Conservation (phyloP, 129 eudicot genomes). For the Saussurea involucrata region DNA sequence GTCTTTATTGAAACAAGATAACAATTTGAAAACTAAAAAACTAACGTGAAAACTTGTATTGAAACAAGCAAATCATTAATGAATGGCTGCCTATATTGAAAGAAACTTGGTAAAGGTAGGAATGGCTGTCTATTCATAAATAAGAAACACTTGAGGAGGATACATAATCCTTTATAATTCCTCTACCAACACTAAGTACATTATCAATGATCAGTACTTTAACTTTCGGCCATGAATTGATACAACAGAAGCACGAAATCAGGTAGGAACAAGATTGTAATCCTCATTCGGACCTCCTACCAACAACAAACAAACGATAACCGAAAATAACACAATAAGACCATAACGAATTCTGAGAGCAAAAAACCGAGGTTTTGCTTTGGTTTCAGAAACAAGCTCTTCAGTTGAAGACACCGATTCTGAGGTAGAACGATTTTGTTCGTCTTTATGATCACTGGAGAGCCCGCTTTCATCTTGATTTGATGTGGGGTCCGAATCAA, state of each 20-base stretch:
- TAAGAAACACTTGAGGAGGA: not conserved
- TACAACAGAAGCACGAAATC: slow-evolving; percentile 18
- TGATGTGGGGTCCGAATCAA: slow-evolving; percentile 34
- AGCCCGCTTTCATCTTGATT: slow-evolving; percentile 36
- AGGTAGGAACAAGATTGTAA: slow-evolving; percentile 61
- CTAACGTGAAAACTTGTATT: not conserved
- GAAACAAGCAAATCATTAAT: not conserved
- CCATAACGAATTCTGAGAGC: slow-evolving; percentile 13
- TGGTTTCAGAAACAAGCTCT: slow-evolving; percentile 25
- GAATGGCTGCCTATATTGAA: not conserved
- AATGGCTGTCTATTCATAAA: not conserved
- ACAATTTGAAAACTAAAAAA: not conserved
- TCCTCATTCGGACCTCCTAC: slow-evolving; percentile 35
- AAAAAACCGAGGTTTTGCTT: slow-evolving; percentile 5
- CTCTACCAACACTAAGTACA: not conserved
- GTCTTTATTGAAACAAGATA: not conserved
- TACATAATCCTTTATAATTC: not conserved
- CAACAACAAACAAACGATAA: slow-evolving; percentile 34
- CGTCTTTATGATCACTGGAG: slow-evolving; percentile 15
- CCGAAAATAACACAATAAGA: slow-evolving; percentile 38
- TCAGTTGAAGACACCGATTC: slow-evolving; percentile 72
- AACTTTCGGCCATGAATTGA: not conserved
- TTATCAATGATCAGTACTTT: not conserved
- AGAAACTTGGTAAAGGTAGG: not conserved
- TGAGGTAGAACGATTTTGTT: slow-evolving; percentile 32